phyloP scores from a whole-genome alignment of 371 early-diverging fungal species.

The Mortierella sp. region DNA sequence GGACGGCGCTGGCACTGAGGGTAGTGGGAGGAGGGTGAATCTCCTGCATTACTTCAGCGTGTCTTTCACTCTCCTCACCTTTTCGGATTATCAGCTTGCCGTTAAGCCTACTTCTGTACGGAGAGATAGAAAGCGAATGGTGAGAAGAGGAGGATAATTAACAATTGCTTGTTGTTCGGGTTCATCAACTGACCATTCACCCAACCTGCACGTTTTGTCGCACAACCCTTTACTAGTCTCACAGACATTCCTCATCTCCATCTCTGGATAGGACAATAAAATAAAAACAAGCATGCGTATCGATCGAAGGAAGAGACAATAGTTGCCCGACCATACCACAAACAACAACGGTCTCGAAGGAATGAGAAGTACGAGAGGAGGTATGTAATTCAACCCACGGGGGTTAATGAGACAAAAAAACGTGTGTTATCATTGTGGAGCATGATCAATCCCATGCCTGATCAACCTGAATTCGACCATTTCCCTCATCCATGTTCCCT shows the following conservation, averaged over 20 bases:
- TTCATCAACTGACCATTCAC: not conserved
- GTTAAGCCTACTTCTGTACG: not conserved
- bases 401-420: not conserved
- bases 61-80: not conserved
- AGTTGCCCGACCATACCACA: not conserved
- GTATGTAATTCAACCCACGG: not conserved
- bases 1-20: not conserved
- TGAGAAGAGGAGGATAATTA: not conserved
- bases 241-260: not conserved
- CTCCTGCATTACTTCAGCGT: not conserved
- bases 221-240: not conserved
- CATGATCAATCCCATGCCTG: no score
- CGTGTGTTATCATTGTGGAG: no score
- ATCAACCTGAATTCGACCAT: no score
- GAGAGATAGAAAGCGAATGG: not conserved
- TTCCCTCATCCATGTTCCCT: no score
- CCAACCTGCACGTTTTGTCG: not conserved
- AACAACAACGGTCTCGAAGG: not conserved
- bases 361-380: not conserved
- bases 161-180: not conserved
- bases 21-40: not conserved
- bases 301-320: not conserved
- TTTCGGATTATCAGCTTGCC: not conserved
- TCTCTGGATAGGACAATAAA: not conserved
- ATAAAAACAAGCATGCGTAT: not conserved